Base-by-base conservation (phyloP, 108 stramenopile genomes). In the Nannochloropsis granulata region DNA sequence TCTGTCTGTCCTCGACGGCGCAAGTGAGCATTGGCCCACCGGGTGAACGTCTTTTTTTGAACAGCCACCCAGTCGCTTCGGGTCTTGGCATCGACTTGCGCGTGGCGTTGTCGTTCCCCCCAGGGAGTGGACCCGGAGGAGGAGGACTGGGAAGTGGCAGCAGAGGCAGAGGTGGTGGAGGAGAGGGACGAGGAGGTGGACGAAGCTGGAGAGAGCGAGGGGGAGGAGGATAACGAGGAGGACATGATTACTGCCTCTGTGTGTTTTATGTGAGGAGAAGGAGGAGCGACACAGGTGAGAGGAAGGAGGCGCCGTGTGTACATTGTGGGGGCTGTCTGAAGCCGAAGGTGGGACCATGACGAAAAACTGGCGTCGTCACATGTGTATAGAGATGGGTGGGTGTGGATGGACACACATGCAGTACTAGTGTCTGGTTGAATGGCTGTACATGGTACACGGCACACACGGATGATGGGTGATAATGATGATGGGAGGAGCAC, bases 41-140 rank as follows among this genome's bases (percentile, higher is more conserved):
- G 78, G 12, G 87, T 87, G 84, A 88, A 88, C 13, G 87, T 88
- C 82, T 88, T 88, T 44, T 80, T 84, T 84, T 88, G 87, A 34
- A 88, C 24, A 14, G 80, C 85, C 44, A 85, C 80, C 56, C 56
- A 71, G 10, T 71, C 56, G 56, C 56, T n/a, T 71, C n/a, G 5
- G 56, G 56, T 71, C 56, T 71, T 71, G 21, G 16, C 56, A 71
- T 71, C 56, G 56, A 71, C 56, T 71, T 71, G 56, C 21, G 56
- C n/a, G 56, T 71, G 56, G 56, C 56, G 56, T 3, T 71, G 56
- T 10, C 56, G 56, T 71, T 71, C 56, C 0, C 56, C 56, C 56
- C 56, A 71, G 21, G 56, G 56, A n/a, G 56, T 71, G 21, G 56
- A n/a, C 16, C 21, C 56, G n/a, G 56, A 10, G 56, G 11, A n/a